Evolutionary conservation across 2,329 filamentous ascomycete species (phyloP), one percentile per base, ranked within the genome.

Genomic region (Elsinoe ampelina): DNA sequence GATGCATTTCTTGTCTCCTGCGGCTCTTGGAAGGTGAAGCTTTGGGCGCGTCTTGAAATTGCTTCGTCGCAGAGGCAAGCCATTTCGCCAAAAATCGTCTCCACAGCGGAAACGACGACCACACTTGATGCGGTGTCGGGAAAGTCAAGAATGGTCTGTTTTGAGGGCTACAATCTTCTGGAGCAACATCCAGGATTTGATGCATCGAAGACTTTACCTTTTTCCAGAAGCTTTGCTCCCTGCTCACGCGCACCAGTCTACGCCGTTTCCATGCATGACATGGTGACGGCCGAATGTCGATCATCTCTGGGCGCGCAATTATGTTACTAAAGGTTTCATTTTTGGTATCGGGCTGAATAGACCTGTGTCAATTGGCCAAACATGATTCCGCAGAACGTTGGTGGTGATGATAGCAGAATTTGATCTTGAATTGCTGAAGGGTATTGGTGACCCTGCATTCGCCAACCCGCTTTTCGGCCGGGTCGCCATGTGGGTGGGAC

Each of bases 1-100:
- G n/a, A 32, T 36, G 22, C 13, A 36, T 26, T 30, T 38, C 34
- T 52, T 52, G 34, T 52, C 48, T 36, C 34, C 48, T 52, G 48
- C 48, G 48, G 32, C 34, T 52, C 34, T 26, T 38, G 34, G 48
- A 52, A 39, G 48, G 48, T 52, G 48, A 52, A 52, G 48, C 48
- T 39, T 39, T 15, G 48, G 48, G 48, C 48, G 19, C 32, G 48
- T 52, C 48, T 52, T 52, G 34, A 52, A 35, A 38, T 52, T 52
- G 34, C 48, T 52, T 52, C 48, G 32, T 20, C 12, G 32, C 11
- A 39, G 35, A 52, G 48, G 34, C 48, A 52, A 52, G 48, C 36
- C 48, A 26, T 10, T 36, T 45, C 32, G 11, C n/a, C 15, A 34
- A 13, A 26, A 52, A 52, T 39, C 48, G 34, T 52, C 48, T 34